These are phyloP conservation scores for Cryptococcus sp. DNA, from an alignment of 1,284 basidiomycete genomes.

Conservation along the genomic window DNA sequence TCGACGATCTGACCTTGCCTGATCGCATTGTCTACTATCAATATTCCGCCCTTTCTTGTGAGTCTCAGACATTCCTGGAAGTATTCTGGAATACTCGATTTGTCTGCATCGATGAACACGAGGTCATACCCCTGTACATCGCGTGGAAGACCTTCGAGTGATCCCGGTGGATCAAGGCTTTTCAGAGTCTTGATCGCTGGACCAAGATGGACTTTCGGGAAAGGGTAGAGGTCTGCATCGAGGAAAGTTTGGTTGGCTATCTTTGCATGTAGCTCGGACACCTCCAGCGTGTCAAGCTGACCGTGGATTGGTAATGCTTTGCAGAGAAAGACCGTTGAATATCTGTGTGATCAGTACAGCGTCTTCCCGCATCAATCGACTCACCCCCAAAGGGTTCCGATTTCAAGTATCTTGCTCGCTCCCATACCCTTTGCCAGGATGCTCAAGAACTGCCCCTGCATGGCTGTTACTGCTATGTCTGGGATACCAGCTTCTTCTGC, in stretches of 20 bases:
- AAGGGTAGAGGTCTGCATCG: conserved; percentile 35
- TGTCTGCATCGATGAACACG: conserved; percentile 42
- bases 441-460: conserved; percentile 37
- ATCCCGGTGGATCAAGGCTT: conserved; percentile 20
- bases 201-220: conserved; percentile 37
- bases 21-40: conserved; percentile 39
- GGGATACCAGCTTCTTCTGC: conserved; percentile 33
- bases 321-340: conserved; percentile 37
- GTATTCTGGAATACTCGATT: conserved; percentile 31
- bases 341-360: conserved; percentile 12
- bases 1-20: conserved; percentile 24
- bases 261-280: conserved; percentile 26
- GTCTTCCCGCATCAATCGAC: conserved; percentile 1
- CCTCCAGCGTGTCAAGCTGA: conserved; percentile 41
- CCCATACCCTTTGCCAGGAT: conserved; percentile 27
- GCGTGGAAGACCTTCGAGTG: conserved; percentile 10
- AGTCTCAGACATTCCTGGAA: conserved; percentile 32
- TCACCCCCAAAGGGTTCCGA: conserved; percentile 41
- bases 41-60: conserved; percentile 31
- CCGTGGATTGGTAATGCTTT: conserved; percentile 30
- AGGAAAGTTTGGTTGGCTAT: conserved; percentile 36
- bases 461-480: conserved; percentile 24
- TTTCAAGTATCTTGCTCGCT: conserved; percentile 36
- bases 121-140: conserved; percentile 33
- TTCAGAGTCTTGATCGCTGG: conserved; percentile 27